Base-by-base conservation (phyloP, 2,329 filamentous ascomycete genomes). In the Cercospora beticola region DNA sequence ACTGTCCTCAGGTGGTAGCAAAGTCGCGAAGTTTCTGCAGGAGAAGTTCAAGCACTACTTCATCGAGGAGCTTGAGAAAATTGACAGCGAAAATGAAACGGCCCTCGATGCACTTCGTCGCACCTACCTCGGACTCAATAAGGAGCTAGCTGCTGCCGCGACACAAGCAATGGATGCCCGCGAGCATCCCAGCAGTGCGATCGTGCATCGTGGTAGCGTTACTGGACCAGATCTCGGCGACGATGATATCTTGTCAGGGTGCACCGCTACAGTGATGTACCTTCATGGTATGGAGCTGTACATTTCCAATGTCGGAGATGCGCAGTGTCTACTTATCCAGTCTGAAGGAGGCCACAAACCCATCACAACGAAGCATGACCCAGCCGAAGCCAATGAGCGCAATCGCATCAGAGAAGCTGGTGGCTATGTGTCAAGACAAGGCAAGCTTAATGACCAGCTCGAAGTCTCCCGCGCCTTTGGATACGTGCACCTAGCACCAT, bases 381-480 rank as follows among this genome's bases (percentile, higher is more conserved):
- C 95, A 5, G 94, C 94, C 0, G 93, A 97, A 77, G 86, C 91
- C 0, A 84, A 83, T 23, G 95, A 99, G 80, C 87, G 95, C 60
- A 89, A 93, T 66, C 90, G 95, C 18, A 97, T 99, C 74, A 90
- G 95, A 46, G 93, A 97, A 77, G 94, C 94, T 14, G 95, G 95
- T 56, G 95, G 95, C 4, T 99, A 93, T 85, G 95, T 99, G 9
- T 97, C 94, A 18, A 89, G 95, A 60, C 94, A 97, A 78, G 95
- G 95, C 40, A 94, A 93, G 77, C 85, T 99, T 60, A 98, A 99
- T 76, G 95, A 99, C 77, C 82, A 90, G 26, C 89, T 99, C 12
- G 90, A 95, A 68, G 93, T 99, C 9, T 98, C 94, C 26, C 88
- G 95, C 58, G 94, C 95, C 1, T 99, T 99, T 81, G 95, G 95